Base-by-base conservation (phyloP, 805 yeast genomes). In the Metschnikowia continentalis region DNA sequence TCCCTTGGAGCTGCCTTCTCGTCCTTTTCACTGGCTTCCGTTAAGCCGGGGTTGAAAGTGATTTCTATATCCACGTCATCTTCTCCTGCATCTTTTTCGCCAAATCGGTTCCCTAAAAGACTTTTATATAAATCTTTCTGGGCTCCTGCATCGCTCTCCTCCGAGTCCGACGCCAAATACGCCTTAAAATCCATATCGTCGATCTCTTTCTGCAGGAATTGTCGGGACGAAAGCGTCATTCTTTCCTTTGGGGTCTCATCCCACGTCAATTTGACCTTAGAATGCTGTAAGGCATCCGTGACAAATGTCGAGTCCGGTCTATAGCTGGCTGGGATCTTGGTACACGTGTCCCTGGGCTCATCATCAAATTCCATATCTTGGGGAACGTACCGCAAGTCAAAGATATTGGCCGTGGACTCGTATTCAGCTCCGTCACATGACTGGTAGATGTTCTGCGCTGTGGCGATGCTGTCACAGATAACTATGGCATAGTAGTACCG, bases 241-340 rank as follows among this genome's bases (percentile, higher is more conserved):
- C 99, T 81, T 62, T 90, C 97, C 51, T 83, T 85, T 6, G 99
- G 98, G 0, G 98, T 95, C 71, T 92, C 98, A 68, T 94, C 99
- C 99, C 99, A 94, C 0, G 98, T 91, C 58, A 94, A 76, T 67
- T 89, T 91, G 46, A 94, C 99, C 62, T 91, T 94, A 14, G 98
- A 91, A 64, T 90, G 96, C 66, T 94, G 97, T 53, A 94, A 76
- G 0, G 99, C 99, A 70, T 89, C 97, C 3, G 99, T 94, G 32
- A 88, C 88, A 67, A 94, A 94, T 8, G 78, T 75, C 2, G 74
- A 62, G 48, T 75, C 75, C 17, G 99, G 99, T 58, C 82, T 84
- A 68, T 94, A 94, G 45, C 80, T 80, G 2, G 82, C 70, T 6
- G 98, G 96, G 7, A 90, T 72, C 54, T 80, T 80, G 20, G 72